phyloP scores from a whole-genome alignment of 305 asterid genomes.

The Plantago lanceolata region DNA sequence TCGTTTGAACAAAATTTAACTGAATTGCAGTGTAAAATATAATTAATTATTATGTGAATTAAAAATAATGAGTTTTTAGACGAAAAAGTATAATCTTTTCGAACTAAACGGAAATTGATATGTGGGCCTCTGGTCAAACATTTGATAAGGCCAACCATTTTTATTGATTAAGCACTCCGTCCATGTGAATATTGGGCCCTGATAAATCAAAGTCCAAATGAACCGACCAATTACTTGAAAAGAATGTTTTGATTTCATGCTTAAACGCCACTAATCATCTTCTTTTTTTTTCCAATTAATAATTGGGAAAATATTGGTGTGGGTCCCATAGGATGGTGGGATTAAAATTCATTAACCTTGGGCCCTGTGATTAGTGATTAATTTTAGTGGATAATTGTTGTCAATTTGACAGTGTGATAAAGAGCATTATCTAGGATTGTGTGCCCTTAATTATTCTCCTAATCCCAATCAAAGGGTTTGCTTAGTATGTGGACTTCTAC shows the following conservation, averaged over 20 bases:
- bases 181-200: conserved; percentile 38
- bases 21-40: too few species aligned
- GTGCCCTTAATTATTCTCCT: conserved; percentile 20
- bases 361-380: conserved; percentile 23
- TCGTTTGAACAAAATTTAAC: too few species aligned
- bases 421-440: conserved; percentile 29
- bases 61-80: too few species aligned
- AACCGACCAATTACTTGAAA: conserved; percentile 23
- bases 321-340: background rate
- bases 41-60: too few species aligned
- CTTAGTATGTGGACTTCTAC: background rate
- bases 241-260: conserved; percentile 37
- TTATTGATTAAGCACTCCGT: conserved; percentile 26
- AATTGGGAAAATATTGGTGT: background rate
- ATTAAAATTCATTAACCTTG: conserved; percentile 18
- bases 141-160: conserved; percentile 20
- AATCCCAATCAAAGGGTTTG: background rate
- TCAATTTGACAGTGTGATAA: conserved; percentile 21
- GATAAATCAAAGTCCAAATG: conserved; percentile 16
- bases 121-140: conserved; percentile 33
- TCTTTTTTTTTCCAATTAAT: background rate
- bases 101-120: conserved; percentile 10
- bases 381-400: conserved; percentile 27
- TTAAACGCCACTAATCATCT: conserved; percentile 5
- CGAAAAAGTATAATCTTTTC: background rate